A percentile compares a stretch with the other conserved stretches of the same genome.
Evolutionary conservation across 257 asterid species (phyloP).

Genomic region (Galeopsis tetrahit): DNA sequence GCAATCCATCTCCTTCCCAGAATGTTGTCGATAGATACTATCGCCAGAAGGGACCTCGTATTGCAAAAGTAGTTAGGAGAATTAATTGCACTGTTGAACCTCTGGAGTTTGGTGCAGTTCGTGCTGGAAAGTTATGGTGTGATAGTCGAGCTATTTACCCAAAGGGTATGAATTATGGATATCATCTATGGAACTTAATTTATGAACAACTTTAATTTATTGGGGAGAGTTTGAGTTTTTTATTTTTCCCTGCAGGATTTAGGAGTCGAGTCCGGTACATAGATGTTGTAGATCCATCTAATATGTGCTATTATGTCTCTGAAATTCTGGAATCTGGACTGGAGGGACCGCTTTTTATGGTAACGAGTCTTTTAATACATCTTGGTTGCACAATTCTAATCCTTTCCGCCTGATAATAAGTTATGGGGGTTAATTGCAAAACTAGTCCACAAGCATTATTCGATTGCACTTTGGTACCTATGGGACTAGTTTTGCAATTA

Average conservation of each 20-base stretch:
- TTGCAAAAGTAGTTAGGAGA: conserved; percentile 93
- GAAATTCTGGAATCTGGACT: conserved; percentile 85
- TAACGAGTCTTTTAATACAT: conserved; percentile 32
- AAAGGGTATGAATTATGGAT: conserved; percentile 56
- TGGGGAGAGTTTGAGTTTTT: conserved; percentile 30
- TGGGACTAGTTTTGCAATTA: too few species aligned
- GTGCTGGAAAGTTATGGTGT: conserved; percentile 76
- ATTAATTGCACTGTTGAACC: conserved; percentile 85
- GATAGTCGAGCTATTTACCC: conserved; percentile 89
- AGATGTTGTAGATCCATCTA: conserved; percentile 75
- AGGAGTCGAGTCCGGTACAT: conserved; percentile 87
- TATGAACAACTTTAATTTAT: conserved; percentile 20
- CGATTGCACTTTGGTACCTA: too few species aligned
- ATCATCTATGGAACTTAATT: conserved; percentile 17
- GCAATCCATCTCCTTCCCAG: conserved; percentile 53
- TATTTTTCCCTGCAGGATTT: conserved; percentile 70
- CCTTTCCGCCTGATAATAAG: not conserved
- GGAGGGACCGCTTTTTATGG: conserved; percentile 86
- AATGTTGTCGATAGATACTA: conserved; percentile 68
- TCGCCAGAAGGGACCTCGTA: conserved; percentile 98
- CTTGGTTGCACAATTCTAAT: not conserved
- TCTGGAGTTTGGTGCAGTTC: conserved; percentile 66
- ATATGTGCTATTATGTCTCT: conserved; percentile 75
- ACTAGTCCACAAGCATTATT: too few species aligned
- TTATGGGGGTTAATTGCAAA: too few species aligned